Evolutionary conservation across 805 yeast genomes (phyloP).

Genomic region (Metschnikowia orientalis): DNA sequence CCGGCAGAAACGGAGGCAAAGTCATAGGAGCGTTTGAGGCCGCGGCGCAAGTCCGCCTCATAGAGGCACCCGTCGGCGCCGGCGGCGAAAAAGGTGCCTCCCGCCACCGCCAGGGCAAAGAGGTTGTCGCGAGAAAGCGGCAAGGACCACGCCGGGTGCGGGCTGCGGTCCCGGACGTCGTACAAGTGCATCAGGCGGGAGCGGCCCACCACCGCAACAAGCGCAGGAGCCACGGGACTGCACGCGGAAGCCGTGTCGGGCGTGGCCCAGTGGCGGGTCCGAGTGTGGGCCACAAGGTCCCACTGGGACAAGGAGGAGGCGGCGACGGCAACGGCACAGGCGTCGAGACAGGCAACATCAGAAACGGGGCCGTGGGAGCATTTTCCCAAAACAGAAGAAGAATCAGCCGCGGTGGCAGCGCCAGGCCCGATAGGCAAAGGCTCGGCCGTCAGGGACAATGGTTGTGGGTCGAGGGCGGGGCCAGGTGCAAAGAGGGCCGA

Average conservation of each 20-base stretch:
- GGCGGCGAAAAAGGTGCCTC: constrained; percentile 8
- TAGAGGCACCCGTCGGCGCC: constrained; percentile 19
- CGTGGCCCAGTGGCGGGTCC: constrained; percentile 10
- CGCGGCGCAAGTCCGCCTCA: constrained; percentile 15
- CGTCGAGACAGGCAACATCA: constrained; percentile 8
- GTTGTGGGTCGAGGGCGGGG: too few species aligned
- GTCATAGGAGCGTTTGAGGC: background rate
- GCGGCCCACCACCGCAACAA: constrained; percentile 17
- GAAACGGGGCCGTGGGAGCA: constrained; percentile 15
- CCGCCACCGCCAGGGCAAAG: constrained; percentile 14
- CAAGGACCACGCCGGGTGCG: constrained; percentile 12
- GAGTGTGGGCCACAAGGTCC: constrained; percentile 14
- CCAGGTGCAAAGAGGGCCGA: too few species aligned
- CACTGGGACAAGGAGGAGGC: constrained; percentile 13
- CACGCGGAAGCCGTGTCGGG: constrained; percentile 13
- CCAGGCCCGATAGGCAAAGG: background rate
- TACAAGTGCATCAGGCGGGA: constrained; percentile 15
- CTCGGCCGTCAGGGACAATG: too few species aligned
- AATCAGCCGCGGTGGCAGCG: constrained; percentile 1
- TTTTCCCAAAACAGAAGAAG: constrained; percentile 12
- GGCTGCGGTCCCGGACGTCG: constrained; percentile 9
- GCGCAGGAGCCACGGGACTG: constrained; percentile 5
- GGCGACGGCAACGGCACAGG: constrained; percentile 11
- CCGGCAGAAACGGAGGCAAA: background rate
- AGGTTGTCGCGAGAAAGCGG: constrained; percentile 14